Percentiles rank a stretch among this genome's conserved stretches.
phyloP scores from a whole-genome alignment of 352 stramenopile species.

The Pythium periplocum region DNA sequence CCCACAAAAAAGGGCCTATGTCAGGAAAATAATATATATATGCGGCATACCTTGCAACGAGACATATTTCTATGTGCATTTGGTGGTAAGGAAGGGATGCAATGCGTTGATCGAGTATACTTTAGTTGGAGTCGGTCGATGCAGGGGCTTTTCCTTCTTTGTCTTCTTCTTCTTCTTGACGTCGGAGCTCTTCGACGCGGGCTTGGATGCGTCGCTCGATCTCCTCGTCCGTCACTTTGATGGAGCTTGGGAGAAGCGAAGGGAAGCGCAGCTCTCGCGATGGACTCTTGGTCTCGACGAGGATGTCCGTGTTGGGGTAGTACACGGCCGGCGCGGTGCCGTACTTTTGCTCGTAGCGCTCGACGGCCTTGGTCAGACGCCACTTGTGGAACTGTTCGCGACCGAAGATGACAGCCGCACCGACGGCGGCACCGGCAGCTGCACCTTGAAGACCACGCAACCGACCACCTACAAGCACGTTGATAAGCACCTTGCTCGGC shows the following conservation, averaged over 20 bases:
- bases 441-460: conserved; percentile 65
- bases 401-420: conserved; percentile 53
- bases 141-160: conserved; percentile 1
- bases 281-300: conserved; percentile 61
- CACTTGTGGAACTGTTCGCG: conserved; percentile 73
- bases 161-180: conserved; percentile 22
- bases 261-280: conserved; percentile 54
- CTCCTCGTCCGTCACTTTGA: conserved; percentile 72
- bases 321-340: conserved; percentile 53
- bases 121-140: too few relatives aligned
- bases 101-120: too few relatives aligned
- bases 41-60: too few relatives aligned
- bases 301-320: conserved; percentile 49
- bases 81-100: too few relatives aligned
- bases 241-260: conserved; percentile 58
- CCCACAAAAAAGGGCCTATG: too few relatives aligned
- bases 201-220: conserved; percentile 69
- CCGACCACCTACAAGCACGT: conserved; percentile 35
- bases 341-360: conserved; percentile 81
- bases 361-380: conserved; percentile 64
- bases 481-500: too few relatives aligned
- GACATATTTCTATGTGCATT: too few relatives aligned
- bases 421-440: conserved; percentile 48
- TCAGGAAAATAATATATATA: too few relatives aligned
- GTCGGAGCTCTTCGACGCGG: conserved; percentile 66